phyloP scores from a whole-genome alignment of 306 rosid genomes.

The Quercus parvula region DNA sequence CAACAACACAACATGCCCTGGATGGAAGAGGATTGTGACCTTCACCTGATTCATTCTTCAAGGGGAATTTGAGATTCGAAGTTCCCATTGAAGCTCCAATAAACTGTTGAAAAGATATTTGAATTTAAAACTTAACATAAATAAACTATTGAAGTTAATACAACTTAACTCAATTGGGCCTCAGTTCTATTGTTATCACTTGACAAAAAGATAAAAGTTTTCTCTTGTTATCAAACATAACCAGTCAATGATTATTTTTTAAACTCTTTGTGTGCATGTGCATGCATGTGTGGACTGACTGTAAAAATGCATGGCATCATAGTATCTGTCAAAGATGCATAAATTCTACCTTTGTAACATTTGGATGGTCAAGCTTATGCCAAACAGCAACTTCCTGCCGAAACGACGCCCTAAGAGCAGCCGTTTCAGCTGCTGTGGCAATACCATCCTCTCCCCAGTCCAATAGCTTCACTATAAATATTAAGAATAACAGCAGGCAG shows the following conservation, averaged over 20 bases:
- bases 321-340: neutral
- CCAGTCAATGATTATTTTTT: neutral
- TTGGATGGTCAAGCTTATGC: conserved; percentile 65
- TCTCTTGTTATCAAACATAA: neutral
- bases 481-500: conserved; percentile 10
- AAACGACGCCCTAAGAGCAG: conserved; percentile 43
- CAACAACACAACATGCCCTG: conserved; percentile 81
- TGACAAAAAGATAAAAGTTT: neutral
- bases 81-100: conserved; percentile 93
- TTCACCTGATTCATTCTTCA: conserved; percentile 33
- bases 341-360: conserved; percentile 49
- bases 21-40: conserved; percentile 48
- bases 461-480: conserved; percentile 48
- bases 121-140: neutral
- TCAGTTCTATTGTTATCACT: neutral
- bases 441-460: conserved; percentile 51
- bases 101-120: conserved; percentile 44
- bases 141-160: neutral
- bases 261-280: neutral
- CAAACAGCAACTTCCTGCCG: conserved; percentile 62
- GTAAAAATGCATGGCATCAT: neutral
- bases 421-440: conserved; percentile 44
- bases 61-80: conserved; percentile 71
- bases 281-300: neutral
- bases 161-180: neutral